Evolutionary conservation across 331 rosid genomes (phyloP), one percentile per base, ranked within the genome.

Genomic region (Cydonia oblonga): DNA sequence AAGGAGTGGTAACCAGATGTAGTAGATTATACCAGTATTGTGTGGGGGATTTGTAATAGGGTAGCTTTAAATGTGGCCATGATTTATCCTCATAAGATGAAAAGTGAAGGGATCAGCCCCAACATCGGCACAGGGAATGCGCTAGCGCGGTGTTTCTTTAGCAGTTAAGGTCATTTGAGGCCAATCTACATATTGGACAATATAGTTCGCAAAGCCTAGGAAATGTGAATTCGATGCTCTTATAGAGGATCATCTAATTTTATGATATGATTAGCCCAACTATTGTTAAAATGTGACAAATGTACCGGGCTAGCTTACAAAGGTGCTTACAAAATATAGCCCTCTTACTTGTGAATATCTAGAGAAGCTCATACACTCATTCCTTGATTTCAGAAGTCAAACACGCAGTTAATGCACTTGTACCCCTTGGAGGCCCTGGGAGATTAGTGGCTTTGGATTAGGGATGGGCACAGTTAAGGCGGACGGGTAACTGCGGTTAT

Each of bases 151-250:
- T 86, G 89, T 75, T 84, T 89, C 71, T 90, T 93, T 73, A 79
- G 81, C 92, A 72, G 75, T 75, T 82, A 87, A 76, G 95, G 90
- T 75, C 96, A 93, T 79, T 76, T 87, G 68, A 87, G 93, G 78
- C 93, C 98, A 46, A 81, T 89, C 40, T 82, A 89, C 78, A 76
- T 90, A 80, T 70, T 90, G 71, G 96, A 89, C 75, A 83, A 89
- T 71, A 83, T 93, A 28, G 59, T 90, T 78, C 77, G 71, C 44
- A 80, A 83, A 29, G 67, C 77, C 73, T 81, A 72, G 68, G 25
- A 14, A 38, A 74, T 18, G 2, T 35, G 30, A 38, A 61, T 38
- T 66, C 71, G 22, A 46, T 72, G 22, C 40, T 53, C 69, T 56
- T 70, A 16, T 32, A 2, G 32, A 54, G 6, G 7, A 10, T 57